Evolutionary conservation across 768 basidiomycete species (phyloP).

Genomic region (Collybiopsis confluens): DNA sequence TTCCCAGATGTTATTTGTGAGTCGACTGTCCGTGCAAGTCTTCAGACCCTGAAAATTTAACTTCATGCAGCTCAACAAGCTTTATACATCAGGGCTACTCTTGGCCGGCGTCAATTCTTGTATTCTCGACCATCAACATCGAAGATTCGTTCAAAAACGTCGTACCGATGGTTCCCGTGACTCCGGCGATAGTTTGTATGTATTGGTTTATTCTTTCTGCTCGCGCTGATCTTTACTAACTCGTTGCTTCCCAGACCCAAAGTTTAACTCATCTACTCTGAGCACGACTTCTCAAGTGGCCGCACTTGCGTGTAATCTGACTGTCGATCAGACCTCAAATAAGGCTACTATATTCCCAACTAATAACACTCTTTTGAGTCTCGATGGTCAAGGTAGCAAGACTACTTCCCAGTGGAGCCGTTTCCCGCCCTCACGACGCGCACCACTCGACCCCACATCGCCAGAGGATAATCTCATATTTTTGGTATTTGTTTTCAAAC

Average conservation of each 20-base stretch:
- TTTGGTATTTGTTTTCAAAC: background rate
- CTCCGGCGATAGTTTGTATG: conserved; percentile 4
- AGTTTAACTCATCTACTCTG: background rate
- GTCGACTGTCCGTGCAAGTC: background rate
- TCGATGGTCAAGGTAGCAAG: background rate
- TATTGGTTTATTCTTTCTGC: background rate
- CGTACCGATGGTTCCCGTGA: background rate
- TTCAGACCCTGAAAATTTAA: background rate
- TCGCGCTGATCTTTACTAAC: background rate
- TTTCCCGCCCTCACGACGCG: background rate
- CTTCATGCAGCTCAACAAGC: background rate
- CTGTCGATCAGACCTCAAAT: background rate
- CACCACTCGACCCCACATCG: background rate
- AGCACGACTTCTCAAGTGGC: background rate
- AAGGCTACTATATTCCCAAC: background rate
- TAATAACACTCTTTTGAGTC: background rate
- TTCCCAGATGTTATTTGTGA: background rate
- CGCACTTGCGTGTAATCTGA: conserved; percentile 3
- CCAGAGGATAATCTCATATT: background rate
- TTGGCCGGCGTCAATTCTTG: conserved; percentile 2
- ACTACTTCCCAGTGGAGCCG: background rate
- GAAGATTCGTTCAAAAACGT: background rate
- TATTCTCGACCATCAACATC: conserved; percentile 1
- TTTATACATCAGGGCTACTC: background rate
- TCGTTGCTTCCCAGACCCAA: background rate